Percentiles rank a stretch among this genome's conserved stretches.
phyloP scores from a whole-genome alignment of 225 moss, liverwort and hornwort genomes.

The Sphagnum tenellum region DNA sequence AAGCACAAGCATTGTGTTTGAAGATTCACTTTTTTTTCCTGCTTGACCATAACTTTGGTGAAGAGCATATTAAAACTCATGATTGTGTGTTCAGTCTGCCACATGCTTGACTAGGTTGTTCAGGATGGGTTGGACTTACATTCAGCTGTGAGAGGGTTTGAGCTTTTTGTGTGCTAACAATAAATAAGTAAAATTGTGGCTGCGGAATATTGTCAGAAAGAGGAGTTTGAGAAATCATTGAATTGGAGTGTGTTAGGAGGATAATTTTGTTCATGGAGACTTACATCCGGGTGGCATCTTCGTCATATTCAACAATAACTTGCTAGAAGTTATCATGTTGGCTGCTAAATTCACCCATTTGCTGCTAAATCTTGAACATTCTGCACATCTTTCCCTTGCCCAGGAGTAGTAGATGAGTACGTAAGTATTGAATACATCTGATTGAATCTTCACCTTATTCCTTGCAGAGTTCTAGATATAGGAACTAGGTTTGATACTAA shows the following conservation, averaged over 20 bases:
- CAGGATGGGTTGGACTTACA: conserved; percentile 30
- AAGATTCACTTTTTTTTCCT: no score
- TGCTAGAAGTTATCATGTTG: conserved; percentile 68
- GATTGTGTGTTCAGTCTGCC: no score
- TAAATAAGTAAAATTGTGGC: background rate
- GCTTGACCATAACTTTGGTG: no score
- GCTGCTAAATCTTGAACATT: no score
- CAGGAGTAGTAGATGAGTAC: no score
- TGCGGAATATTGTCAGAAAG: background rate
- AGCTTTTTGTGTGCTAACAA: background rate
- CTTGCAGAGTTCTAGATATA: no score
- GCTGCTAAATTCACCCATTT: conserved; percentile 19
- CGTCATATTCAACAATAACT: conserved; percentile 66
- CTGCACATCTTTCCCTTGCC: no score
- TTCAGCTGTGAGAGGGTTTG: background rate
- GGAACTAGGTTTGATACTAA: no score
- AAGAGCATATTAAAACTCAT: no score
- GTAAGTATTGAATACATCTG: no score
- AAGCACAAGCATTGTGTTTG: conserved; percentile 5
- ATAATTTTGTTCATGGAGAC: conserved; percentile 93
- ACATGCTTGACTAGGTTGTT: no score
- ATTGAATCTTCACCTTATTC: no score
- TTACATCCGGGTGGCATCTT: conserved; percentile 93
- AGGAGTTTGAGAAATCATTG: background rate
- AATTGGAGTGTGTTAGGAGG: conserved; percentile 18